Base-by-base conservation (phyloP, 768 basidiomycete genomes). In the Pulveroboletus sp. region DNA sequence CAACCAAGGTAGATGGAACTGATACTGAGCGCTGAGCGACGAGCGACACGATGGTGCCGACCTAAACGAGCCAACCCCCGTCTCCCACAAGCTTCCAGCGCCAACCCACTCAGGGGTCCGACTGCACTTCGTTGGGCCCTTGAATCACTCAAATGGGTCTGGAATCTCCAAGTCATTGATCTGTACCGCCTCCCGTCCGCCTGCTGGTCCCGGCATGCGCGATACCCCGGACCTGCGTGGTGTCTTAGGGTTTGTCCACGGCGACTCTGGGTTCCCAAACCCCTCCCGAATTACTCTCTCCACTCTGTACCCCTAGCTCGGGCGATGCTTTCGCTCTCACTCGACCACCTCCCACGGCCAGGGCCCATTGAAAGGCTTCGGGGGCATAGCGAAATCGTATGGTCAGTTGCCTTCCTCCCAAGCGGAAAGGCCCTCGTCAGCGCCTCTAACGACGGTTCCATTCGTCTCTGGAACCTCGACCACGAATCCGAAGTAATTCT, bases 81-180 rank as follows among this genome's bases (percentile, higher is more conserved):
- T 51, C 62, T 58, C 63, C 61, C 62, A 66, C 62, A 63, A 63
- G 55, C 49, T 47, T 55, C 50, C 52, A 39, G 58, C 58, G 56
- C 46, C 56, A 53, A 56, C 58, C 64, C 58, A 66, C 64, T 63
- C 21, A 64, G 58, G 64, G 64, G 64, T 60, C 64, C 63, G 61
- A 63, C 47, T 30, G 51, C 51, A 49, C 49, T 54, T 54, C 52
- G 55, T 51, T 48, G 21, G 45, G 44, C 48, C 54, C 47, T 66
- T 51, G 42, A 58, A 54, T 64, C 61, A 66, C 58, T 60, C 64
- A 50, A 60, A 52, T 39, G 54, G 61, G 64, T 56, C 56, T 63
- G 61, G 62, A 61, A 64, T 66, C 64, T 61, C 55, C 30, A 36
- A 51, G 54, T 52, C 56, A 66, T 66, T 66, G 64, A 64, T 64